Conservation (phyloP, 306 rosid species). For the Prunus mume region DNA sequence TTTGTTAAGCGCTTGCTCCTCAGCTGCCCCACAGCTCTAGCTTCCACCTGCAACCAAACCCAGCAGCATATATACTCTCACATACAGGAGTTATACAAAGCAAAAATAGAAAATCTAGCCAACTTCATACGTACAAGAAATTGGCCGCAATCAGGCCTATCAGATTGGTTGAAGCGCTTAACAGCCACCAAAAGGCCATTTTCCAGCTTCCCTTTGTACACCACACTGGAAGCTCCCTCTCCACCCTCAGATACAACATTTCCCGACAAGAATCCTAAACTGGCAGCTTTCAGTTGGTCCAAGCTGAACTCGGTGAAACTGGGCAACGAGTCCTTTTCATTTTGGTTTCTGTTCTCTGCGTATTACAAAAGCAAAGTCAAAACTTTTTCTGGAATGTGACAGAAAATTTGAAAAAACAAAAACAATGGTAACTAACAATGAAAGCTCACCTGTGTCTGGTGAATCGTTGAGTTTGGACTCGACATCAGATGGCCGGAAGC, state of each 20-base stretch:
- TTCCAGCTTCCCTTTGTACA: conserved; percentile 69
- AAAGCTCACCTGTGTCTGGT: conserved; percentile 54
- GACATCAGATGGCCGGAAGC: conserved; percentile 77
- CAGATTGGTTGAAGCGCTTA: conserved; percentile 86
- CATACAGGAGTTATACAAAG: background rate
- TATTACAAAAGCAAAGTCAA: background rate
- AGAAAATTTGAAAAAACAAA: background rate
- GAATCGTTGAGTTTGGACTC: conserved; percentile 62
- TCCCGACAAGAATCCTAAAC: conserved; percentile 78
- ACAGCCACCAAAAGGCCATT: conserved; percentile 74
- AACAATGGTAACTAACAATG: background rate
- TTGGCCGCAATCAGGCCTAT: conserved; percentile 98
- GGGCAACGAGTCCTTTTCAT: conserved; percentile 49
- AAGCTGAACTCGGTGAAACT: conserved; percentile 73
- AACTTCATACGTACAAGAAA: conserved; percentile 55
- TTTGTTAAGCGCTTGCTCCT: conserved; percentile 75
- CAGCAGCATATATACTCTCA: background rate
- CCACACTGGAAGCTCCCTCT: conserved; percentile 97
- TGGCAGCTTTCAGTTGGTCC: conserved; percentile 72
- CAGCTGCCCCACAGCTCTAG: conserved; percentile 78
- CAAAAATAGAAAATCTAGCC: background rate
- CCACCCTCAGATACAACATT: conserved; percentile 96
- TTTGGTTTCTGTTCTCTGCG: conserved; percentile 61
- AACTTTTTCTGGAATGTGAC: conserved; percentile 25
- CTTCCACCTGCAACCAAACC: conserved; percentile 66